Percentiles rank a stretch among this genome's conserved stretches.
Conservation (phyloP, 768 basidiomycete species). For the Rhodotorula babjevae region DNA sequence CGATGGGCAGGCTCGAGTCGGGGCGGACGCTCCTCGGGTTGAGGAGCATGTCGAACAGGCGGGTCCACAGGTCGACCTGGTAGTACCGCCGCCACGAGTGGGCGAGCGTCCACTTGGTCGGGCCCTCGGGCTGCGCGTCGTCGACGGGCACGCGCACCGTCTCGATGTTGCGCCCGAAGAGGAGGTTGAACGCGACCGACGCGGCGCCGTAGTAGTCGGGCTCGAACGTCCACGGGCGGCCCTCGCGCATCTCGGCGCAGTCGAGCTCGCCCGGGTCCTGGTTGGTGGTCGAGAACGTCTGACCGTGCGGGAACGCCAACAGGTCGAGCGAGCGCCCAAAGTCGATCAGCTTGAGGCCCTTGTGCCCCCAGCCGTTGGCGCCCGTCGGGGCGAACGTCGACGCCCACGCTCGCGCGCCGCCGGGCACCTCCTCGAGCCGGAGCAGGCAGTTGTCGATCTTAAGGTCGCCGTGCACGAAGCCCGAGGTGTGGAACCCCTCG, state of each 20-base stretch:
- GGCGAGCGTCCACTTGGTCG: conserved; percentile 39
- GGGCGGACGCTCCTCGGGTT: conserved; percentile 65
- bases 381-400: conserved; percentile 72
- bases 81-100: conserved; percentile 65
- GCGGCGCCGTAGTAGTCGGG: conserved; percentile 96
- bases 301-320: conserved; percentile 68
- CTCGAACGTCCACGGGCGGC: conserved; percentile 84
- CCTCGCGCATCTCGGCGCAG: conserved; percentile 82
- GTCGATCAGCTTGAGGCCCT: conserved; percentile 90
- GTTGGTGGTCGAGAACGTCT: conserved; percentile 69
- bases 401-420: conserved; percentile 62
- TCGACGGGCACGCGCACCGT: conserved; percentile 51
- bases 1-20: conserved; percentile 65
- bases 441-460: conserved; percentile 99
- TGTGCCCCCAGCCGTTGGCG: conserved; percentile 73
- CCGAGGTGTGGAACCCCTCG: conserved; percentile 71
- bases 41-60: conserved; percentile 76
- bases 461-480: conserved; percentile 94
- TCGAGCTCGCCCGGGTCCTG: conserved; percentile 87
- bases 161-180: conserved; percentile 94
- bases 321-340: conserved; percentile 94
- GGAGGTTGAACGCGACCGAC: conserved; percentile 87
- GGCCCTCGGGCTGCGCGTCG: conserved; percentile 14
- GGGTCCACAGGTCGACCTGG: conserved; percentile 81
- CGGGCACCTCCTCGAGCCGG: conserved; percentile 75